These are phyloP conservation scores for Fonsecaea pedrosoi DNA, from an alignment of 2,329 filamentous ascomycete genomes.

Conservation along the genomic window DNA sequence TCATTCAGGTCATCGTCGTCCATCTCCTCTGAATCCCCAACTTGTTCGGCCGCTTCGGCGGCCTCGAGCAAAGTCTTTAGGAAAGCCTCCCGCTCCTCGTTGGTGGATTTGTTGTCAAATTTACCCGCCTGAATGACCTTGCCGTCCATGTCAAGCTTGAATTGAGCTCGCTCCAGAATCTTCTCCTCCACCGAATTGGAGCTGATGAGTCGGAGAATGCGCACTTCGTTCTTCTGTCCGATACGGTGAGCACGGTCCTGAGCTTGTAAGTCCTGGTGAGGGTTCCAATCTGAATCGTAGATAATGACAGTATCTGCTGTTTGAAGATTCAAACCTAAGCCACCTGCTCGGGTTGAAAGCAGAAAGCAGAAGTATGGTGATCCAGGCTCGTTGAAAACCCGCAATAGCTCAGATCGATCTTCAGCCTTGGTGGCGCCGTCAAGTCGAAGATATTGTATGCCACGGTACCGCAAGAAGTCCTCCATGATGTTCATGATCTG, in stretches of 20 bases:
- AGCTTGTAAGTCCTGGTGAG: constrained; percentile 97
- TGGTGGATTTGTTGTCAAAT: constrained; percentile 99
- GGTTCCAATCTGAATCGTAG: constrained; percentile 99
- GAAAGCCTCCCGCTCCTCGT: constrained; percentile 97
- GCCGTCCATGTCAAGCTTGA: constrained; percentile 98
- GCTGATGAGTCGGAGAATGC: constrained; percentile 92
- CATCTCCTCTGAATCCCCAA: constrained; percentile 88
- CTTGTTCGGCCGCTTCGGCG: constrained; percentile 69
- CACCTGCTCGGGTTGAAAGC: constrained; percentile 97
- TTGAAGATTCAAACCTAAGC: constrained; percentile 94
- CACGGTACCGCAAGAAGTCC: constrained; percentile 86
- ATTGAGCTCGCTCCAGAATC: constrained; percentile 94
- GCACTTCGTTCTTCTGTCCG: constrained; percentile 98
- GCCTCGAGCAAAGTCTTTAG: constrained; percentile 90
- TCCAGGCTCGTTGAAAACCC: constrained; percentile 83
- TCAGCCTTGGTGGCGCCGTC: constrained; percentile 98
- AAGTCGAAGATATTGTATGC: constrained; percentile 84
- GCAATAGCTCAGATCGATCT: constrained; percentile 89
- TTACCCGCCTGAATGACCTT: constrained; percentile 99
- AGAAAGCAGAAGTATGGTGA: constrained; percentile 98
- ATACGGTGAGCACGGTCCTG: constrained; percentile 99
- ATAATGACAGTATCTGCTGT: constrained; percentile 99
- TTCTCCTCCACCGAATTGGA: constrained; percentile 98
- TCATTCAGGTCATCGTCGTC: constrained; percentile 97
- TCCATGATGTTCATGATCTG: constrained; percentile 99